Percentiles rank a stretch among this genome's conserved stretches.
Evolutionary conservation across 2,329 filamentous ascomycete genomes (phyloP).

Genomic region (Neopestalotiopsis sp.): DNA sequence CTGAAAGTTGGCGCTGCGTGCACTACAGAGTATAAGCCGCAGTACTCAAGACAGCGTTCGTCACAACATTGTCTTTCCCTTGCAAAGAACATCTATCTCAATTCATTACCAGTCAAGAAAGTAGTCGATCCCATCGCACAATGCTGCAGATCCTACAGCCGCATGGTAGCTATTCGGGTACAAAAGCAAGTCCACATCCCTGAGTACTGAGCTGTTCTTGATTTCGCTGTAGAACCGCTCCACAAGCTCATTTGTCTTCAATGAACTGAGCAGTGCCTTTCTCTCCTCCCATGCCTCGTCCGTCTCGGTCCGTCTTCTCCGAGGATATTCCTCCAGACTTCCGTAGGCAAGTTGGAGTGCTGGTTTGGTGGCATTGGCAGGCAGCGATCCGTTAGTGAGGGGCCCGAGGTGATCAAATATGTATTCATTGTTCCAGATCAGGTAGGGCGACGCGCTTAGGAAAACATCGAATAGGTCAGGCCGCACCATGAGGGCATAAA

Average conservation of each 20-base stretch:
- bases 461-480: slow-evolving; percentile 12
- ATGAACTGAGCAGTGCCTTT: slow-evolving; percentile 7
- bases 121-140: slow-evolving; percentile 10
- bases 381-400: not conserved
- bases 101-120: slow-evolving; percentile 10
- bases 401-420: not conserved
- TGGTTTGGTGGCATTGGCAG: slow-evolving; percentile 4
- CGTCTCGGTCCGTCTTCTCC: slow-evolving; percentile 5
- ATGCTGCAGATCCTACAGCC: slow-evolving; percentile 8
- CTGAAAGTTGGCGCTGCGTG: too few species aligned
- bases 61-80: too few species aligned
- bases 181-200: slow-evolving; percentile 7
- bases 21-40: too few species aligned
- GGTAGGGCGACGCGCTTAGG: not conserved
- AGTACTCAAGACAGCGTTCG: too few species aligned
- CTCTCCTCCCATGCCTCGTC: slow-evolving; percentile 5
- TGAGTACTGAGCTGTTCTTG: slow-evolving; percentile 10
- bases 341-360: slow-evolving; percentile 9
- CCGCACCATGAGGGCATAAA: slow-evolving; percentile 7
- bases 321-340: slow-evolving; percentile 3
- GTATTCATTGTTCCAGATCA: slow-evolving; percentile 10
- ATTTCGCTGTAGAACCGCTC: slow-evolving; percentile 2
- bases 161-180: slow-evolving; percentile 13
- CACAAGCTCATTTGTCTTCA: slow-evolving; percentile 12
- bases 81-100: too few species aligned